Evolutionary conservation across 345 rosid species (phyloP).

Genomic region (Camelina hispida): DNA sequence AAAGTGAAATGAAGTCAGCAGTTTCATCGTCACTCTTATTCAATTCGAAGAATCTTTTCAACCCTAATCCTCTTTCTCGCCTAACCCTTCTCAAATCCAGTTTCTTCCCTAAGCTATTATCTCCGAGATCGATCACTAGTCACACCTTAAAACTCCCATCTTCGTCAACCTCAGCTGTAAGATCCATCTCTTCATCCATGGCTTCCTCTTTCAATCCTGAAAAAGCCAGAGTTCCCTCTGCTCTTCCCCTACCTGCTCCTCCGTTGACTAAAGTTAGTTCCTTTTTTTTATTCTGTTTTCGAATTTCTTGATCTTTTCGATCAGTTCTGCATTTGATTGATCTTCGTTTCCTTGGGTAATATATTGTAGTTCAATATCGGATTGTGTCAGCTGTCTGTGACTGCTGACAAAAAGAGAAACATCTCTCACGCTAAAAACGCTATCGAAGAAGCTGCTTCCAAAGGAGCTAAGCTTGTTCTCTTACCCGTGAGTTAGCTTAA

Average conservation of each 20-base stretch:
- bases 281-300: background rate
- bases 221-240: slow-evolving; percentile 78
- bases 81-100: slow-evolving; percentile 29
- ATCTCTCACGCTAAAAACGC: slow-evolving; percentile 70
- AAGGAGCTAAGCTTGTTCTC: slow-evolving; percentile 79
- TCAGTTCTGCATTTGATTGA: slow-evolving; percentile 1
- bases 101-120: slow-evolving; percentile 23
- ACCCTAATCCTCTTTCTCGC: slow-evolving; percentile 37
- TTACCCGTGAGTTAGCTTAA: slow-evolving; percentile 64
- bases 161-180: slow-evolving; percentile 33
- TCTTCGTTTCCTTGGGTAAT: slow-evolving; percentile 12
- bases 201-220: slow-evolving; percentile 79
- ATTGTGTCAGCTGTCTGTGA: slow-evolving; percentile 78
- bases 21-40: slow-evolving; percentile 48
- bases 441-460: slow-evolving; percentile 73
- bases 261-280: slow-evolving; percentile 65
- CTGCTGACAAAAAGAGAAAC: slow-evolving; percentile 77
- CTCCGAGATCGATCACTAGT: slow-evolving; percentile 24
- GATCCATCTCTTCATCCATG: slow-evolving; percentile 49
- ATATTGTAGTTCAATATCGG: slow-evolving; percentile 73
- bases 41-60: slow-evolving; percentile 44
- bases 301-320: background rate
- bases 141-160: slow-evolving; percentile 20
- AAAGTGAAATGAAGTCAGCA: slow-evolving; percentile 60
- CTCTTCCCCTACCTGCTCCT: slow-evolving; percentile 75